Evolutionary conservation across 2,329 filamentous ascomycete genomes (phyloP).

Genomic region (Thielaviopsis punctulata): DNA sequence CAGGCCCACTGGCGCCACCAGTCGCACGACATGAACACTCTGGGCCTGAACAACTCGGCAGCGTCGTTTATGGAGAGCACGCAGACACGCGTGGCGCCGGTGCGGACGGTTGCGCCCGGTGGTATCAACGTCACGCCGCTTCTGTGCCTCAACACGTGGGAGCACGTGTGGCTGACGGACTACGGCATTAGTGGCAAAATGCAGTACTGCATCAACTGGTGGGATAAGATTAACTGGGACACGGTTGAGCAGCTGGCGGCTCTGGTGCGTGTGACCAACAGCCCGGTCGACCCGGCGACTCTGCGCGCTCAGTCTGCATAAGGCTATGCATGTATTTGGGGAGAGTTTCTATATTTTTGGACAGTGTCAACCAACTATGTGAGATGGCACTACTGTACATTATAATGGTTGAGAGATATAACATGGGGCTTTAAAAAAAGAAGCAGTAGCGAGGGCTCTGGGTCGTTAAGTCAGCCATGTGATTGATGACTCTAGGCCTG

Average conservation of each 20-base stretch:
- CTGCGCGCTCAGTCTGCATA: neutral
- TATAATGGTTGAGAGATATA: conserved; percentile 9
- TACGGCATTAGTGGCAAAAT: conserved; percentile 61
- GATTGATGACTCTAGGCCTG: neutral
- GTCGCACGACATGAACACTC: conserved; percentile 51
- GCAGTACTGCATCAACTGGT: conserved; percentile 65
- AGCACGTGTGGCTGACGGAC: conserved; percentile 80
- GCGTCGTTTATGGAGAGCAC: conserved; percentile 19
- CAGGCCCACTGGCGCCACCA: conserved; percentile 67
- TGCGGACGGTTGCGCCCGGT: conserved; percentile 30
- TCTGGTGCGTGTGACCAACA: neutral
- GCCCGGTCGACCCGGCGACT: neutral
- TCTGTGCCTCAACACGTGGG: conserved; percentile 89
- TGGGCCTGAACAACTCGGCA: conserved; percentile 24
- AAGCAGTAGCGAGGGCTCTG: too few species aligned
- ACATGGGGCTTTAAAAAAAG: neutral
- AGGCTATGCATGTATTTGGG: conserved; percentile 3
- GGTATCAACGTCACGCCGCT: conserved; percentile 56
- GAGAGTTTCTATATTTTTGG: neutral
- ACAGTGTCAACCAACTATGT: neutral
- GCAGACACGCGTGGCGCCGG: conserved; percentile 7
- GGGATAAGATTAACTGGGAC: conserved; percentile 74
- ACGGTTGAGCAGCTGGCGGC: conserved; percentile 36
- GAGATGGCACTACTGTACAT: conserved; percentile 7
- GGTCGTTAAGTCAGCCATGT: neutral